Evolutionary conservation across 768 basidiomycete species (phyloP).

Genomic region (Sistotremastrum suecicum): DNA sequence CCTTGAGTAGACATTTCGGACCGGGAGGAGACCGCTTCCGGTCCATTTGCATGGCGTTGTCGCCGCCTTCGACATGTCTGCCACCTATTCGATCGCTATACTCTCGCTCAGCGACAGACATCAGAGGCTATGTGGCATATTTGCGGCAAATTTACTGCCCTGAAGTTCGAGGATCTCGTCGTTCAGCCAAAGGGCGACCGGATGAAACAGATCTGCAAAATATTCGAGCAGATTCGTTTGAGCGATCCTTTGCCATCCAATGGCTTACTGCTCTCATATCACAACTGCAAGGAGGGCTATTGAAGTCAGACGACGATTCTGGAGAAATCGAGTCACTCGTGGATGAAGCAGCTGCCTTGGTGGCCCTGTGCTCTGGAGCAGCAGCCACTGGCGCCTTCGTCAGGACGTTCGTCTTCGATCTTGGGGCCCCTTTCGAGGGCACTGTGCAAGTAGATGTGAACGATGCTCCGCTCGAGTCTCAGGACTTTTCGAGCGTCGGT

Average conservation of each 20-base stretch:
- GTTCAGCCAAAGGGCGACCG: constrained; percentile 15
- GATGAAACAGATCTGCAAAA: constrained; percentile 13
- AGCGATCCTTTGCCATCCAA: constrained; percentile 49
- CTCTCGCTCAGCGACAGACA: constrained; percentile 8
- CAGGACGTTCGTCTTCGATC: constrained; percentile 36
- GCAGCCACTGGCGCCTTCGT: constrained; percentile 45
- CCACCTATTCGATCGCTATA: constrained; percentile 15
- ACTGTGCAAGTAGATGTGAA: constrained; percentile 32
- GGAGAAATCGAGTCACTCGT: constrained; percentile 25
- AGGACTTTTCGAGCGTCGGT: constrained; percentile 61
- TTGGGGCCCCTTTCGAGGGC: constrained; percentile 2
- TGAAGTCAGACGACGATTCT: neutral
- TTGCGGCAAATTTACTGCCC: constrained; percentile 46
- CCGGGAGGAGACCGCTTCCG: too few relatives aligned
- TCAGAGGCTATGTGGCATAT: constrained; percentile 33
- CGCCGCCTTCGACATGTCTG: constrained; percentile 27
- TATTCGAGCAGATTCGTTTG: constrained; percentile 47
- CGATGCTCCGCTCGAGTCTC: constrained; percentile 56
- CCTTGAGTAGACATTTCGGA: too few relatives aligned
- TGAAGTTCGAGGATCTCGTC: constrained; percentile 43
- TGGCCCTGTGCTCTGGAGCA: constrained; percentile 52
- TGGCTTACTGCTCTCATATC: constrained; percentile 63
- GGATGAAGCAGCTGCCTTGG: constrained; percentile 40
- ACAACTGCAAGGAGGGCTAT: constrained; percentile 13
- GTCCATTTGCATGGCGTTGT: neutral